These are phyloP conservation scores for Wickerhamiella spandovensis DNA, from an alignment of 805 yeast genomes.

Conservation along the genomic window DNA sequence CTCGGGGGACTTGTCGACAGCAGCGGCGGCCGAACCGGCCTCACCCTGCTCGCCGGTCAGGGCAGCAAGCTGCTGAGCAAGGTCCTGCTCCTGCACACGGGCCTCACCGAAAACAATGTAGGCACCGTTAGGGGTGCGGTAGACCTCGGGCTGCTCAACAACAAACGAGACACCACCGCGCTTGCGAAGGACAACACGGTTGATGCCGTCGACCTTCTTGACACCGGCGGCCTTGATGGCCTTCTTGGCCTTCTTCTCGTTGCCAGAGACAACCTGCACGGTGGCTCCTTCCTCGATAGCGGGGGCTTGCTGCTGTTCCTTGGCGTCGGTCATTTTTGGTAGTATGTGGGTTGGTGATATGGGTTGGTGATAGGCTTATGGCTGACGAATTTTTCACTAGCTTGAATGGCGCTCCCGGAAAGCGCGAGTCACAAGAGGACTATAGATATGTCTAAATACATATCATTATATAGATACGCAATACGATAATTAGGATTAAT, in stretches of 20 bases:
- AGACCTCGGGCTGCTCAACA: conserved; percentile 89
- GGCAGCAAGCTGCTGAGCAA: conserved; percentile 61
- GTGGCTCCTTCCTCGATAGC: conserved; percentile 49
- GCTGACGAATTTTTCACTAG: not conserved
- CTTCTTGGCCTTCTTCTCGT: conserved; percentile 93
- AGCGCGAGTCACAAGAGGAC: no score
- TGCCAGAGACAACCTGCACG: conserved; percentile 69
- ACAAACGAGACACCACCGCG: conserved; percentile 84
- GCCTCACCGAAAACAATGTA: conserved; percentile 97
- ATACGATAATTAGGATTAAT: no score
- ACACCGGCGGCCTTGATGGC: conserved; percentile 75
- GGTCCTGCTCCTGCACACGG: conserved; percentile 67
- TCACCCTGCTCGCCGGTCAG: conserved; percentile 25
- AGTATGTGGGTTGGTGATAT: no score
- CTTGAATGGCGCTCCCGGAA: no score
- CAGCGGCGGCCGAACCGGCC: conserved; percentile 30
- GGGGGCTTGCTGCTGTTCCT: conserved; percentile 38
- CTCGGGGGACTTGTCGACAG: conserved; percentile 24
- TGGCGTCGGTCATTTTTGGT: conserved; percentile 10
- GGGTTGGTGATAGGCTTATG: not conserved
- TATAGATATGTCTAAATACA: no score
- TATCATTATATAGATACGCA: no score
- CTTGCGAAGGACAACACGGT: conserved; percentile 91
- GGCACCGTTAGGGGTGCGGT: conserved; percentile 84
- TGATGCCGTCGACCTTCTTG: conserved; percentile 81